Evolutionary conservation across 2,329 filamentous ascomycete genomes (phyloP).

Genomic region (Fusarium sublunatum): DNA sequence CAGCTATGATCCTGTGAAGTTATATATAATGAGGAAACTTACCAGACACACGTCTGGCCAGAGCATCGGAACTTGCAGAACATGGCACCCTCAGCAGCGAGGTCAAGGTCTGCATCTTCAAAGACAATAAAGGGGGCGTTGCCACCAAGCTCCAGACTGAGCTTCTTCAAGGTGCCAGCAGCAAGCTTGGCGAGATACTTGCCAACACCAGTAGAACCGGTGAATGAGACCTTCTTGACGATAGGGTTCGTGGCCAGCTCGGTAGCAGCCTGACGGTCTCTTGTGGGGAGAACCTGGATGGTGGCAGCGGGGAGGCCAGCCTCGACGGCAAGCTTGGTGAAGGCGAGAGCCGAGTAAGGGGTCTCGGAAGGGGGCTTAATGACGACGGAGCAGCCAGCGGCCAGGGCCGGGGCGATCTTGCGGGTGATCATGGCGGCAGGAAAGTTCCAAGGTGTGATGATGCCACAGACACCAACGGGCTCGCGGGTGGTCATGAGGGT

Average conservation of each 20-base stretch:
- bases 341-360: slow-evolving; percentile 76
- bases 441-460: slow-evolving; percentile 59
- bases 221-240: slow-evolving; percentile 73
- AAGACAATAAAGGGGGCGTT: slow-evolving; percentile 75
- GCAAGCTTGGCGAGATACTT: slow-evolving; percentile 69
- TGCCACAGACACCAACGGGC: slow-evolving; percentile 53
- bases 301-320: slow-evolving; percentile 73
- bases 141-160: slow-evolving; percentile 76
- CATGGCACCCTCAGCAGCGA: slow-evolving; percentile 67
- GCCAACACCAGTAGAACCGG: slow-evolving; percentile 72
- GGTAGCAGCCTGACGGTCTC: slow-evolving; percentile 46
- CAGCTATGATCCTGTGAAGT: background rate
- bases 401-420: slow-evolving; percentile 66
- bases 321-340: slow-evolving; percentile 74
- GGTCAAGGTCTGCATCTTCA: slow-evolving; percentile 72
- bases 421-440: slow-evolving; percentile 49
- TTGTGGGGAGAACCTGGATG: slow-evolving; percentile 47
- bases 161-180: slow-evolving; percentile 73
- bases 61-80: slow-evolving; percentile 53
- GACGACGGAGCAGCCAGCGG: slow-evolving; percentile 82
- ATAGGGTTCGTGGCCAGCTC: slow-evolving; percentile 47
- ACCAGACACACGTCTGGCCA: slow-evolving; percentile 74
- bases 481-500: slow-evolving; percentile 76
- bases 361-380: slow-evolving; percentile 79
- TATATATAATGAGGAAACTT: background rate